phyloP scores from a whole-genome alignment of 2,329 filamentous ascomycete genomes.

The Daldinia sp. region DNA sequence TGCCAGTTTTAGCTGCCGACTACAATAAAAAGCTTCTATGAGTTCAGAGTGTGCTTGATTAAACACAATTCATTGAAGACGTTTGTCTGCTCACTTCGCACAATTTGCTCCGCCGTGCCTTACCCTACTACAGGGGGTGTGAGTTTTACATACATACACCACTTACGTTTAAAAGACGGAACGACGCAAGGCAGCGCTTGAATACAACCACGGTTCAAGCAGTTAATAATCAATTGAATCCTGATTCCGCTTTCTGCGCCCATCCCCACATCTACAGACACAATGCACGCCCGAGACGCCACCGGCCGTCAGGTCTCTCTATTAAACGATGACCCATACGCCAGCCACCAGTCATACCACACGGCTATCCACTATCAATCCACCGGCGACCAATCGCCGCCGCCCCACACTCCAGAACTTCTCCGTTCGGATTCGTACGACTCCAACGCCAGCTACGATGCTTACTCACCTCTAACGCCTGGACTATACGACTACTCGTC shows the following conservation, averaged over 20 bases:
- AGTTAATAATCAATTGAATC: slow-evolving; percentile 28
- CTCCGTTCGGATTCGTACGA: slow-evolving; percentile 72
- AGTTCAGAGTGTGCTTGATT: slow-evolving; percentile 28
- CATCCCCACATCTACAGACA: slow-evolving; percentile 43
- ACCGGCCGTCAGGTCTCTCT: slow-evolving; percentile 70
- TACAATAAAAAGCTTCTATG: slow-evolving; percentile 19
- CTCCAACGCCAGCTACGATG: slow-evolving; percentile 68
- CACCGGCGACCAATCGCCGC: slow-evolving; percentile 58
- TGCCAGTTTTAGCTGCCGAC: slow-evolving; percentile 34
- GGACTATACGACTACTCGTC: slow-evolving; percentile 59
- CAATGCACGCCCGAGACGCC: slow-evolving; percentile 68
- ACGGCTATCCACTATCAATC: slow-evolving; percentile 55
- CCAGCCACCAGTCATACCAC: slow-evolving; percentile 51
- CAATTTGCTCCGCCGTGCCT: slow-evolving; percentile 14
- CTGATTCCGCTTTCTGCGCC: slow-evolving; percentile 21
- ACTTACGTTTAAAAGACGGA: slow-evolving; percentile 4
- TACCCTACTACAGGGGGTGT: slow-evolving; percentile 22
- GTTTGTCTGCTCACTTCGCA: slow-evolving; percentile 7
- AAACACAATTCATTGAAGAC: slow-evolving; percentile 22
- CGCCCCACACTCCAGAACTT: slow-evolving; percentile 68
- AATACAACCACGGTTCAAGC: slow-evolving; percentile 20
- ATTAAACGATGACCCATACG: slow-evolving; percentile 66
- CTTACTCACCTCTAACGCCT: slow-evolving; percentile 68
- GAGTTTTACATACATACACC: slow-evolving; percentile 12
- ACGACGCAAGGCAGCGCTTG: slow-evolving; percentile 28